phyloP scores from a whole-genome alignment of 495 filamentous ascomycete species.

The Penicillium samsonianum region DNA sequence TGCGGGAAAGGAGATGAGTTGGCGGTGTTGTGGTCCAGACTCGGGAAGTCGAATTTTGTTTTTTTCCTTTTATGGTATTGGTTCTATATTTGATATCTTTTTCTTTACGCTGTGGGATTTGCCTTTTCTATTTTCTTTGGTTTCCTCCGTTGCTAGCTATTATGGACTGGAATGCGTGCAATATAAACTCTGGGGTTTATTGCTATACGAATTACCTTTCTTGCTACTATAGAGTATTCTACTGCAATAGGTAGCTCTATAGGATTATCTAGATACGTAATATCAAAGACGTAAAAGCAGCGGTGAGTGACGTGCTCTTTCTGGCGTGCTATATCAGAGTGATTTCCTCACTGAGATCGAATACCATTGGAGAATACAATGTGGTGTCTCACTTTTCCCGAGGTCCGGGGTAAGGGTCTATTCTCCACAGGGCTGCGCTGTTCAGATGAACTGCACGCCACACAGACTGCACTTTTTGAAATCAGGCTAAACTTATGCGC shows the following conservation, averaged over 20 bases:
- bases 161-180: background rate
- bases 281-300: background rate
- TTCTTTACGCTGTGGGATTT: background rate
- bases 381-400: background rate
- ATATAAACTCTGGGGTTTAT: constrained; percentile 1
- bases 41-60: constrained; percentile 2
- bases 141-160: background rate
- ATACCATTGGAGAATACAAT: background rate
- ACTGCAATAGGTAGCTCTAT: too few relatives aligned
- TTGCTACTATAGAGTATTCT: too few relatives aligned
- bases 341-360: constrained; percentile 1
- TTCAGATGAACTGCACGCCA: background rate
- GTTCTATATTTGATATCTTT: constrained; percentile 1
- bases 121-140: constrained; percentile 1
- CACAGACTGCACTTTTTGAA: background rate
- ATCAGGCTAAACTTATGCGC: too few relatives aligned
- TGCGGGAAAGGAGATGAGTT: constrained; percentile 2
- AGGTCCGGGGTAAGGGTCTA: constrained; percentile 13
- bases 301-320: constrained; percentile 1
- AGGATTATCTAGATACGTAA: background rate
- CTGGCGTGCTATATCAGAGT: constrained; percentile 2
- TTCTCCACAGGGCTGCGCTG: background rate
- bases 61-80: background rate
- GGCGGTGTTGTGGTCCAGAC: constrained; percentile 10
- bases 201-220: background rate